Evolutionary conservation across 2,329 filamentous ascomycete genomes (phyloP).

Genomic region (Periconia sp.): DNA sequence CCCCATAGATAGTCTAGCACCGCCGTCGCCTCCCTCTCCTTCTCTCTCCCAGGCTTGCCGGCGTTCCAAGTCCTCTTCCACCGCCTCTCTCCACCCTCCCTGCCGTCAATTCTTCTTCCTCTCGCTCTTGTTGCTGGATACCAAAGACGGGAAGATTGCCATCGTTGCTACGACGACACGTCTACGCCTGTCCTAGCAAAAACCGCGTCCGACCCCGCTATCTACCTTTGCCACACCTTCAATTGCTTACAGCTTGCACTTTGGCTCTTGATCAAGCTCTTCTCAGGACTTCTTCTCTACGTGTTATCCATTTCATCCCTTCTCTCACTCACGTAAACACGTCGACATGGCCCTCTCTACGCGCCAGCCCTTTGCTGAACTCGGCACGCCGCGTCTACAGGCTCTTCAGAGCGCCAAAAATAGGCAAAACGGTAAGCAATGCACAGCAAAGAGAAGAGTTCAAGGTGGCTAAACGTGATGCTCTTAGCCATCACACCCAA

Average conservation of each 20-base stretch:
- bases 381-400: conserved; percentile 73
- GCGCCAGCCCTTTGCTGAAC: conserved; percentile 77
- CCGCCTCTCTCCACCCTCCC: too few species aligned
- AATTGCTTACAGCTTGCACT: neutral
- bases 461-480: conserved; percentile 29
- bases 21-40: too few species aligned
- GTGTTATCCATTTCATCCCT: too few species aligned
- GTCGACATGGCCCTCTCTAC: conserved; percentile 50
- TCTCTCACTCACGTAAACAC: conserved; percentile 1
- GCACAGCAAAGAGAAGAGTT: conserved; percentile 2
- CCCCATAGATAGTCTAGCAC: conserved; percentile 25
- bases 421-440: conserved; percentile 66
- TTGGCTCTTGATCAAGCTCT: too few species aligned
- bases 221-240: conserved; percentile 2
- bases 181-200: too few species aligned
- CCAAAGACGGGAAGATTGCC: neutral
- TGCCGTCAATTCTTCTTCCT: conserved; percentile 17
- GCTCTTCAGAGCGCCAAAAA: conserved; percentile 78
- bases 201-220: neutral
- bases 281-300: too few species aligned
- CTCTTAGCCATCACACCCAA: conserved; percentile 37
- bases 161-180: conserved; percentile 6
- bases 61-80: too few species aligned
- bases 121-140: conserved; percentile 16
- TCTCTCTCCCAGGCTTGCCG: too few species aligned